A percentile compares a stretch with the other conserved stretches of the same genome.
These are phyloP conservation scores for Globisporangium recalcitrans DNA, from an alignment of 352 stramenopile genomes.

Conservation along the genomic window DNA sequence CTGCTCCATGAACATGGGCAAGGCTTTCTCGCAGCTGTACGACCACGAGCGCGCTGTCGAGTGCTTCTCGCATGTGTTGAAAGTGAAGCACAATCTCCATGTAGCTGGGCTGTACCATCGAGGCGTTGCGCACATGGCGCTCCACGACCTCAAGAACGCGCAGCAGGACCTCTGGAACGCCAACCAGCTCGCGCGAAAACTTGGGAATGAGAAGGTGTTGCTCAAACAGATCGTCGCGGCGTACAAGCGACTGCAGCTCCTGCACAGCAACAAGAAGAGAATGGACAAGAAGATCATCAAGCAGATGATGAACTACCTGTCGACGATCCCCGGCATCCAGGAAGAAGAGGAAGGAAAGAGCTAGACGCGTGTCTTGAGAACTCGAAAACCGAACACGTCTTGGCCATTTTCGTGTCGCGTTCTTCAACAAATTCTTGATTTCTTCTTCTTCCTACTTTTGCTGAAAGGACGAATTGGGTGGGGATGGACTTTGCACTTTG, in stretches of 20 bases:
- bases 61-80: slow-evolving; percentile 53
- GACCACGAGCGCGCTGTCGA: slow-evolving; percentile 53
- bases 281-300: slow-evolving; percentile 81
- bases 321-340: slow-evolving; percentile 58
- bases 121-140: slow-evolving; percentile 56
- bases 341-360: slow-evolving; percentile 16
- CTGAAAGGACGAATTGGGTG: not conserved
- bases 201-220: slow-evolving; percentile 32
- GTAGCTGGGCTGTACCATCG: slow-evolving; percentile 69
- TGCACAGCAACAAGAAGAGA: slow-evolving; percentile 74
- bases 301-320: slow-evolving; percentile 77
- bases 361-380: not conserved
- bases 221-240: slow-evolving; percentile 47
- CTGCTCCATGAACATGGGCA: slow-evolving; percentile 83
- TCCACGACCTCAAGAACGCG: slow-evolving; percentile 50
- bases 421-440: slow-evolving; percentile 1
- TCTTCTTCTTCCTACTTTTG: too few relatives aligned
- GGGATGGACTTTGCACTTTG: not conserved
- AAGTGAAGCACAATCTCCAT: slow-evolving; percentile 35
- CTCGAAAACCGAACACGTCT: not conserved
- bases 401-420: not conserved
- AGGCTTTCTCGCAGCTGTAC: slow-evolving; percentile 48
- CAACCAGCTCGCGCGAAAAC: slow-evolving; percentile 45
- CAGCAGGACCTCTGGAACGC: slow-evolving; percentile 67
- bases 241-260: slow-evolving; percentile 68